These are phyloP conservation scores for Claviceps pusilla DNA, from an alignment of 2,329 filamentous ascomycete genomes.

Conservation along the genomic window DNA sequence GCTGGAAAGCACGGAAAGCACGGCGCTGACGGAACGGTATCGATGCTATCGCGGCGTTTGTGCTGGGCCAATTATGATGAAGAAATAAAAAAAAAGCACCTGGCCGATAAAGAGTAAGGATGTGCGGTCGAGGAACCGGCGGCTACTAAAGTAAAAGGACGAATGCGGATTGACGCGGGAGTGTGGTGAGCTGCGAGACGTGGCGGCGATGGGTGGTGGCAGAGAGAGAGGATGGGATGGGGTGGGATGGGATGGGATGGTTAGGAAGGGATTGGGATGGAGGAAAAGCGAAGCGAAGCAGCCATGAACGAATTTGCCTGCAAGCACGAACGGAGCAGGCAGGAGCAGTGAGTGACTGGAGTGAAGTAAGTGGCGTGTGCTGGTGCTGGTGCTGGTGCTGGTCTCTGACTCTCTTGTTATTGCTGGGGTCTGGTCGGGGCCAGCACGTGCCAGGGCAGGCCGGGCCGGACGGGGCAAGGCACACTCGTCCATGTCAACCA, in stretches of 20 bases:
- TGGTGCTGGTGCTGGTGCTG: too few species aligned
- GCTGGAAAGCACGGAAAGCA: not conserved
- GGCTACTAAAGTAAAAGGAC: not conserved
- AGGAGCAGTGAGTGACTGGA: not conserved
- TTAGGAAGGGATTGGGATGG: not conserved
- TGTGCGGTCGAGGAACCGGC: not conserved
- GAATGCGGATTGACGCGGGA: not conserved
- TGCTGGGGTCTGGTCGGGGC: not conserved
- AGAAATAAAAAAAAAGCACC: too few species aligned
- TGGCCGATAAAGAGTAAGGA: not conserved
- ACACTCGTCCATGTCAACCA: too few species aligned
- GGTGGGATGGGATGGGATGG: too few species aligned
- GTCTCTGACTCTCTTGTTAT: too few species aligned
- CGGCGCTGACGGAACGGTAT: not conserved
- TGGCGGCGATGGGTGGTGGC: conserved; percentile 2
- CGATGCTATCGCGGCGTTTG: not conserved
- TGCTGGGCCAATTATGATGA: not conserved
- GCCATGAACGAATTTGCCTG: not conserved
- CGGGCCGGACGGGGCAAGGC: not conserved
- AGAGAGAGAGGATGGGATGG: not conserved
- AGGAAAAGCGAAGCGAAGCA: conserved; percentile 1
- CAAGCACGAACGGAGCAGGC: not conserved
- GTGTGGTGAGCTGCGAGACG: not conserved
- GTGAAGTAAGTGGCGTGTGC: too few species aligned
- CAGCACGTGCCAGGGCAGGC: not conserved